Percentiles rank a stretch among this genome's conserved stretches.
Conservation (phyloP, 306 rosid species). For the Quercus wislizeni region DNA sequence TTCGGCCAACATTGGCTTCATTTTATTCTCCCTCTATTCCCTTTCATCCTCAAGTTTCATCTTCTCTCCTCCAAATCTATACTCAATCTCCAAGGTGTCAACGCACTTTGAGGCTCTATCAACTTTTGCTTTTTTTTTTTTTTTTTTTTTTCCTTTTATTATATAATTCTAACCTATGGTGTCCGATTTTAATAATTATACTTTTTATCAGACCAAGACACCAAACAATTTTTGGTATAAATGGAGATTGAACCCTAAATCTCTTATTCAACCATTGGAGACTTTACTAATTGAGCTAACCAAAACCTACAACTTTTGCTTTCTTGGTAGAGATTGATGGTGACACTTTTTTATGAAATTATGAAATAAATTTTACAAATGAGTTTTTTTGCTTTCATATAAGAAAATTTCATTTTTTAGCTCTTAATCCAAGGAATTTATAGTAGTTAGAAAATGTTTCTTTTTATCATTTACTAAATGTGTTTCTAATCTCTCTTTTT, state of each 20-base stretch:
- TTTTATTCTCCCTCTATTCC: constrained; percentile 35
- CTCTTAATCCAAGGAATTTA: no score
- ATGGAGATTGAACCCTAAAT: accelerated
- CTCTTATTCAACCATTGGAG: no score
- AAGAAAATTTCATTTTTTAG: no score
- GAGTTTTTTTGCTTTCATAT: no score
- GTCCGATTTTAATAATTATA: no score
- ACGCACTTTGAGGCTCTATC: constrained; percentile 33
- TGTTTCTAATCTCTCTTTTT: no score
- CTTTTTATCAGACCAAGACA: accelerated
- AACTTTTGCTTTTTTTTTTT: constrained; percentile 28
- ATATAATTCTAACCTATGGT: accelerated
- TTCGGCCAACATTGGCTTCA: constrained; percentile 58
- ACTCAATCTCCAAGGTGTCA: constrained; percentile 50
- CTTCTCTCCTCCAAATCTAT: constrained; percentile 37
- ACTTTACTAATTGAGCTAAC: accelerated
- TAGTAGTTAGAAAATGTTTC: no score
- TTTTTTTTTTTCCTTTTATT: no score
- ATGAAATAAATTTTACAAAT: no score
- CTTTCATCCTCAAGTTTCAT: constrained; percentile 39
- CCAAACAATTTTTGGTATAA: no score
- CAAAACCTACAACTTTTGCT: neutral
- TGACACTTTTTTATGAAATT: constrained; percentile 46
- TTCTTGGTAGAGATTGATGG: constrained; percentile 54
- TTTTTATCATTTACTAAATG: no score